A percentile compares a stretch with the other conserved stretches of the same genome.
phyloP scores from a whole-genome alignment of 768 basidiomycete species.

The Porphyrellus cyaneotinctus region DNA sequence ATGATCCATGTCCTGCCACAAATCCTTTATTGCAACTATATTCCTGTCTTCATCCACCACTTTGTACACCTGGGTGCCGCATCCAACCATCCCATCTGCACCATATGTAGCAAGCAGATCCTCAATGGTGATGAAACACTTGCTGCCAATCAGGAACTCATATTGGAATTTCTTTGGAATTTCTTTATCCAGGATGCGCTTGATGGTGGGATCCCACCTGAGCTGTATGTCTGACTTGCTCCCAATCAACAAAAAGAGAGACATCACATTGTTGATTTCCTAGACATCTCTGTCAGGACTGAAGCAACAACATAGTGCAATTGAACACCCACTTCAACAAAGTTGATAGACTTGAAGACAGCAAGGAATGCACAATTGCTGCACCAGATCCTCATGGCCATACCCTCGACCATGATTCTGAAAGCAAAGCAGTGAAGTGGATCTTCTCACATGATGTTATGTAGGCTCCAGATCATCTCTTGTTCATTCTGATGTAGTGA shows the following conservation, averaged over 20 bases:
- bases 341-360: too few relatives aligned
- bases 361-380: too few relatives aligned
- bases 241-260: too few relatives aligned
- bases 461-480: slow-evolving; percentile 26
- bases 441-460: slow-evolving; percentile 18
- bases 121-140: neutral
- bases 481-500: slow-evolving; percentile 1
- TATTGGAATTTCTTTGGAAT: neutral
- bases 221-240: too few relatives aligned
- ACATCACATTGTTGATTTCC: too few relatives aligned
- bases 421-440: too few relatives aligned
- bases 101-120: neutral
- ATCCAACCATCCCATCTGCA: neutral
- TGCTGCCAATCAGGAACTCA: neutral
- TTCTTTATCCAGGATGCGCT: too few relatives aligned
- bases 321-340: neutral
- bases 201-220: too few relatives aligned
- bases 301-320: too few relatives aligned
- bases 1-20: neutral
- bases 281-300: too few relatives aligned
- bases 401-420: too few relatives aligned
- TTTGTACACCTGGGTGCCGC: neutral
- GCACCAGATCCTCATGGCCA: too few relatives aligned
- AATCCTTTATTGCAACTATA: neutral
- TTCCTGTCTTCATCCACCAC: neutral